phyloP scores from a whole-genome alignment of 2,329 filamentous ascomycete genomes.

The Aspergillus awamori region DNA sequence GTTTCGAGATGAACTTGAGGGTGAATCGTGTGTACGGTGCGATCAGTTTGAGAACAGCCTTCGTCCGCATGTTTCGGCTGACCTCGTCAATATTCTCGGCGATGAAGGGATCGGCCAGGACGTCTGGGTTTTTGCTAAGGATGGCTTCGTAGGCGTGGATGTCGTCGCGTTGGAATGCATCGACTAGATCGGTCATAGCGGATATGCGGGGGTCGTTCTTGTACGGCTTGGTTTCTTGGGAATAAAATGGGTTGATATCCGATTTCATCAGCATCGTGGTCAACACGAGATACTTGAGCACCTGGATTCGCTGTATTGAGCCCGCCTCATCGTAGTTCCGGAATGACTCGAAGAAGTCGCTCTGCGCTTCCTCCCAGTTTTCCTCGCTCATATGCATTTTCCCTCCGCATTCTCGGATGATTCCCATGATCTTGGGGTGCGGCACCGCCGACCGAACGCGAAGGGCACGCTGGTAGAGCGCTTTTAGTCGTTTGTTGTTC shows the following conservation, averaged over 20 bases:
- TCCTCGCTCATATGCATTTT: conserved; percentile 99
- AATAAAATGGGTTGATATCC: conserved; percentile 98
- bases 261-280: conserved; percentile 99
- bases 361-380: conserved; percentile 97
- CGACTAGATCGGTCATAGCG: conserved; percentile 95
- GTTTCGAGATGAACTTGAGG: conserved; percentile 80
- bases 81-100: conserved; percentile 99
- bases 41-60: conserved; percentile 89
- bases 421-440: conserved; percentile 98
- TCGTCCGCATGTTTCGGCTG: conserved; percentile 95
- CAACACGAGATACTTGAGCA: conserved; percentile 93
- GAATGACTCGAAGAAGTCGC: conserved; percentile 98
- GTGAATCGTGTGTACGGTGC: conserved; percentile 94
- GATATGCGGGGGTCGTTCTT: conserved; percentile 92
- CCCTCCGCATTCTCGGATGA: conserved; percentile 96
- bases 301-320: conserved; percentile 92
- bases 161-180: conserved; percentile 94
- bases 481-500: conserved; percentile 96
- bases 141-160: conserved; percentile 90
- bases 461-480: conserved; percentile 86
- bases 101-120: conserved; percentile 91
- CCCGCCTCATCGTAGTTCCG: conserved; percentile 98
- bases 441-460: conserved; percentile 95
- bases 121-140: conserved; percentile 81
- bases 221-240: conserved; percentile 98